Evolutionary conservation across 495 filamentous ascomycete genomes (phyloP).

Genomic region (Talaromyces proteolyticus): DNA sequence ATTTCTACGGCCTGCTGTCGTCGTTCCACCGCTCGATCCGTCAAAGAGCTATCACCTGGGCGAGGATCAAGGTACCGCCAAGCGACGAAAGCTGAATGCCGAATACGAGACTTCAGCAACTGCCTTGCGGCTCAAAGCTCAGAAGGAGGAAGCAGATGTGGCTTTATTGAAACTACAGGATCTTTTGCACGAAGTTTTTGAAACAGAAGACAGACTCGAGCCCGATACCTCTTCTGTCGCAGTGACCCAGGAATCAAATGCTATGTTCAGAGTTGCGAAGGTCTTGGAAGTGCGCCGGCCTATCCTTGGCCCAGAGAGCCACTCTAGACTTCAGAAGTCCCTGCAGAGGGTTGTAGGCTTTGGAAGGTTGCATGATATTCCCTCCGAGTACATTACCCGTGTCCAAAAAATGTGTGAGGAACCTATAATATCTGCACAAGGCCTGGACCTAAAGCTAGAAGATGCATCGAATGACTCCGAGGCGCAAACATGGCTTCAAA

Average conservation of each 20-base stretch:
- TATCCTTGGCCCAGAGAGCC: slow-evolving; percentile 58
- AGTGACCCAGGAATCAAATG: slow-evolving; percentile 22
- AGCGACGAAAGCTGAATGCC: slow-evolving; percentile 25
- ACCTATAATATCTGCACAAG: slow-evolving; percentile 61
- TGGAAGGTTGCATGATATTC: slow-evolving; percentile 61
- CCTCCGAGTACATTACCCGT: slow-evolving; percentile 65
- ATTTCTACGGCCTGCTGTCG: slow-evolving; percentile 24
- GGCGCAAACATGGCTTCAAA: slow-evolving; percentile 49
- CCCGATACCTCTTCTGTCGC: slow-evolving; percentile 34
- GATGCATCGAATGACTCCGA: slow-evolving; percentile 33
- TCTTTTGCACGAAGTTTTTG: slow-evolving; percentile 67
- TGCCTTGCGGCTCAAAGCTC: slow-evolving; percentile 47
- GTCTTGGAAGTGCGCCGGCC: slow-evolving; percentile 46
- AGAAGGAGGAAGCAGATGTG: slow-evolving; percentile 73
- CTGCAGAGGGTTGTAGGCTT: slow-evolving; percentile 65
- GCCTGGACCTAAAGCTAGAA: slow-evolving; percentile 60
- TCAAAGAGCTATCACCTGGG: slow-evolving; percentile 7
- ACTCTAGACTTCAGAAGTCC: slow-evolving; percentile 61
- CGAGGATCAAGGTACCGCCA: slow-evolving; percentile 12
- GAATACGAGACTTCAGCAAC: slow-evolving; percentile 19
- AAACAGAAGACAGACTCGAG: slow-evolving; percentile 66
- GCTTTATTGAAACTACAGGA: slow-evolving; percentile 61
- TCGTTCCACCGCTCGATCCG: slow-evolving; percentile 28
- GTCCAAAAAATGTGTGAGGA: slow-evolving; percentile 76
- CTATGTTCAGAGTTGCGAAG: slow-evolving; percentile 35